Conservation (phyloP, 2,329 filamentous ascomycete genomes). For the Ophiostoma sp. region DNA sequence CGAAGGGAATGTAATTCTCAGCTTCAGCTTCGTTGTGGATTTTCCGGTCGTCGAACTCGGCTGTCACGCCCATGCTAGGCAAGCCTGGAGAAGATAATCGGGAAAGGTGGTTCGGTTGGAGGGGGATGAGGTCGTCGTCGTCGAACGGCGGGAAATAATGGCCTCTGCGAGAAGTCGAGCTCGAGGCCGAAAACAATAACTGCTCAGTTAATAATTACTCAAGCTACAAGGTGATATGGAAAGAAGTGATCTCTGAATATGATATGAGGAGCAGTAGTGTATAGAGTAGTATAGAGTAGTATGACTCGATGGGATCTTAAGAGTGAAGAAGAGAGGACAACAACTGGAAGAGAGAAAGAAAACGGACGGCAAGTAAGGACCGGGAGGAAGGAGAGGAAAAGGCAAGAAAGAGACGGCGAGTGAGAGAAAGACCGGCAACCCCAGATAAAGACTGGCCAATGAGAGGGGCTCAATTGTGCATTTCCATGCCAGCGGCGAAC, state of each 20-base stretch:
- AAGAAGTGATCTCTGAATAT: neutral
- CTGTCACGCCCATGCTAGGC: slow-evolving; percentile 64
- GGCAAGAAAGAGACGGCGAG: neutral
- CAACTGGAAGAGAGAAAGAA: neutral
- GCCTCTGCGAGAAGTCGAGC: slow-evolving; percentile 5
- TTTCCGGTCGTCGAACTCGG: slow-evolving; percentile 65
- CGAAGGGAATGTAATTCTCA: slow-evolving; percentile 62
- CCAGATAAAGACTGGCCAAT: slow-evolving; percentile 18
- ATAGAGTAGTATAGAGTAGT: neutral
- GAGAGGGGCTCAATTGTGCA: slow-evolving; percentile 6
- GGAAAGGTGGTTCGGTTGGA: neutral
- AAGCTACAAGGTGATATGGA: neutral
- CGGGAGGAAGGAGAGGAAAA: neutral
- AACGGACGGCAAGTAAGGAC: neutral
- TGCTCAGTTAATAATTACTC: slow-evolving; percentile 1
- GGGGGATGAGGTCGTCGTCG: slow-evolving; percentile 12
- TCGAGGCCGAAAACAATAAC: slow-evolving; percentile 2
- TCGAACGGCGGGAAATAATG: slow-evolving; percentile 3
- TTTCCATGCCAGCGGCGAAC: slow-evolving; percentile 20
- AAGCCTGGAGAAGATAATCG: slow-evolving; percentile 34
- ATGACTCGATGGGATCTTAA: neutral
- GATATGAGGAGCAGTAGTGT: neutral
- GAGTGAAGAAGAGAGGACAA: slow-evolving; percentile 3
- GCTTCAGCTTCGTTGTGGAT: slow-evolving; percentile 55
- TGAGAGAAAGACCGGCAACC: neutral